phyloP scores from a whole-genome alignment of 352 stramenopile genomes.

The Aphanomyces cochlioides region DNA sequence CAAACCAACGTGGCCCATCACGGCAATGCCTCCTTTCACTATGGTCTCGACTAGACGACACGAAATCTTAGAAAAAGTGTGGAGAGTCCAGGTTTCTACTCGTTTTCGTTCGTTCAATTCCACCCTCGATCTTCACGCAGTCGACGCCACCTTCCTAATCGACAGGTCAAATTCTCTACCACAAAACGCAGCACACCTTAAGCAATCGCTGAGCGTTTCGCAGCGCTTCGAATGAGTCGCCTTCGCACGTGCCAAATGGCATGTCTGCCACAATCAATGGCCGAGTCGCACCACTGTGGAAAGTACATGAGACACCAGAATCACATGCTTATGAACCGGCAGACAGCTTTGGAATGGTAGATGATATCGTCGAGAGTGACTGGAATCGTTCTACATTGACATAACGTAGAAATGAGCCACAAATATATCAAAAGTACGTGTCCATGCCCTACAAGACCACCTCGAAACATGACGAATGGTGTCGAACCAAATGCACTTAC shows the following conservation, averaged over 20 bases:
- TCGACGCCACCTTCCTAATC: constrained; percentile 93
- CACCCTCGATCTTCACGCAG: constrained; percentile 98
- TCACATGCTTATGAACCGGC: constrained; percentile 50
- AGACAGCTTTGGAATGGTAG: constrained; percentile 95
- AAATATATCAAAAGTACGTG: constrained; percentile 33
- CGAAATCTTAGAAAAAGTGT: constrained; percentile 36
- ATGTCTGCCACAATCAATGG: constrained; percentile 97
- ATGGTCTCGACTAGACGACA: constrained; percentile 54
- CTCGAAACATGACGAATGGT: constrained; percentile 23
- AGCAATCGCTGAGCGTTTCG: constrained; percentile 94
- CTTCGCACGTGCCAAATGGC: constrained; percentile 97
- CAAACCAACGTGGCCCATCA: constrained; percentile 98
- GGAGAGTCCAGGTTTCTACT: constrained; percentile 40
- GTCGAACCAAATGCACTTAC: constrained; percentile 73
- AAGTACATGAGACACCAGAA: not conserved
- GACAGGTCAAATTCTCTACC: not conserved
- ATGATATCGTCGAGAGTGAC: constrained; percentile 98
- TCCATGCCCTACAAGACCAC: constrained; percentile 61
- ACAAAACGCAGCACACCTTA: constrained; percentile 56
- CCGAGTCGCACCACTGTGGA: constrained; percentile 56
- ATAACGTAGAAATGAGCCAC: not conserved
- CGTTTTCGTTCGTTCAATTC: constrained; percentile 70
- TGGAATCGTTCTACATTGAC: constrained; percentile 58
- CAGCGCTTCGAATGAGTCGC: constrained; percentile 85
- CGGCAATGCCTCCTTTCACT: constrained; percentile 88